Conservation (phyloP, 805 yeast species). For the Metschnikowia lachancei region DNA sequence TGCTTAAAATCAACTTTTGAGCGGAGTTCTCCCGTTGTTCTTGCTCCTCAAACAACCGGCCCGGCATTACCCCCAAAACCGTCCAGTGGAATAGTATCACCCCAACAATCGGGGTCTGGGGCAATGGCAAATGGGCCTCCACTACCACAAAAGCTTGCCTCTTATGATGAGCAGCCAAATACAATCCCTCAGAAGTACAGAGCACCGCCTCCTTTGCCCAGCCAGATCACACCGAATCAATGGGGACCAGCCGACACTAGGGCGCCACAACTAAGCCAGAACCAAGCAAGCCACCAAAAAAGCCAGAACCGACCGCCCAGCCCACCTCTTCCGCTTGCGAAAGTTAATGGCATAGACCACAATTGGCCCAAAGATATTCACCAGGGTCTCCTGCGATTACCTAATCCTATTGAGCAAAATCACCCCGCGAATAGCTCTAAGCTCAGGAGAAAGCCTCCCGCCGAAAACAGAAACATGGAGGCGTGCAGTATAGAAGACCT, state of each 20-base stretch:
- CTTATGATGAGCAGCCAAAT: conserved; percentile 17
- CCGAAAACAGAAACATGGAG: not conserved
- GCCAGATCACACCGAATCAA: conserved; percentile 3
- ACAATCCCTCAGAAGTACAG: conserved; percentile 12
- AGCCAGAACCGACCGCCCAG: too few species aligned
- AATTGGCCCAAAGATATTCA: conserved; percentile 3
- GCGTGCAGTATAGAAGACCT: conserved; percentile 15
- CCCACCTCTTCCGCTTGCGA: conserved; percentile 1
- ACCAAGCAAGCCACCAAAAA: too few species aligned
- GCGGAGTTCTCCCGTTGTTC: conserved; percentile 28
- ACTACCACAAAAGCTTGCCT: conserved; percentile 27
- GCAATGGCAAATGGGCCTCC: conserved; percentile 25
- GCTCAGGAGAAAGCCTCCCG: conserved; percentile 4
- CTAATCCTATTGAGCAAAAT: not conserved
- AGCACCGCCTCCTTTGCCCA: conserved; percentile 14
- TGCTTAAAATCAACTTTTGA: conserved; percentile 35
- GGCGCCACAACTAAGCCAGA: not conserved
- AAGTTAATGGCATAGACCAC: conserved; percentile 1
- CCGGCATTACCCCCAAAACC: conserved; percentile 28
- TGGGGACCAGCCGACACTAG: not conserved
- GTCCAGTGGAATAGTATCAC: conserved; percentile 31
- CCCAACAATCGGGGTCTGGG: conserved; percentile 18
- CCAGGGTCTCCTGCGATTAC: not conserved
- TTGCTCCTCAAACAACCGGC: conserved; percentile 33
- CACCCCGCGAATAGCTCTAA: not conserved